Base-by-base conservation (phyloP, 2,329 filamentous ascomycete genomes). In the Trichoderma pleuroti region DNA sequence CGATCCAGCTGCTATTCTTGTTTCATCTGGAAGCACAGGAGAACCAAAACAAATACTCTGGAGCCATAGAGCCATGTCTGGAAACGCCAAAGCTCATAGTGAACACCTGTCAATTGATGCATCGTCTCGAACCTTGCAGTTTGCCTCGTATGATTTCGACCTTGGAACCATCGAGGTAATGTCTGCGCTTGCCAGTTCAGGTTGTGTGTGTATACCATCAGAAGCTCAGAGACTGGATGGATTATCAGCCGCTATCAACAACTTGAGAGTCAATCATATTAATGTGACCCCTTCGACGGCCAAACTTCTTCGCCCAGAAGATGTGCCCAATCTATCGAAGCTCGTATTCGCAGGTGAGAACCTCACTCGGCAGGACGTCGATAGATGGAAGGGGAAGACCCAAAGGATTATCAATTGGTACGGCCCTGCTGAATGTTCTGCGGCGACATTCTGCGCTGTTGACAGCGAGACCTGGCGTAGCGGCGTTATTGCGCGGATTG, bases 11-110 rank as follows among this genome's bases (percentile, higher is more conserved):
- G 54, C 67, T 12, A 69, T 62, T 32, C 21, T 69, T 9, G 67
- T 69, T 21, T 69, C 67, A 34, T 69, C 67, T 28, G 67, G 67
- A 16, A 69, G 56, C 30, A 69, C 67, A n/a, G 67, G 67, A 18
- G 67, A 69, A 32, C 67, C 67, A 63, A 69, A 69, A 34, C 67
- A 69, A 24, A 69, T 69, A 24, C 56, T 62, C 21, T 69, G 67
- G 67, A 69, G 12, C 10, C 67, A 69, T 60, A 26, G 57, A 63
- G 28, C 36, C 16, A 9, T 69, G 11, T 26, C 67, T 0, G 67
- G 36, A 34, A 69, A 69, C 16, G 42, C 52, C 26, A 62, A 49
- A 32, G 67, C 39, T 11, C 67, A 62, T 2, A 30, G 56, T 42
- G 28, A 69, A 62, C 24, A 32, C 18, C 26, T 69, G 34, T 62